These are phyloP conservation scores for Alternaria sp. DNA, from an alignment of 2,329 filamentous ascomycete genomes.

Conservation along the genomic window DNA sequence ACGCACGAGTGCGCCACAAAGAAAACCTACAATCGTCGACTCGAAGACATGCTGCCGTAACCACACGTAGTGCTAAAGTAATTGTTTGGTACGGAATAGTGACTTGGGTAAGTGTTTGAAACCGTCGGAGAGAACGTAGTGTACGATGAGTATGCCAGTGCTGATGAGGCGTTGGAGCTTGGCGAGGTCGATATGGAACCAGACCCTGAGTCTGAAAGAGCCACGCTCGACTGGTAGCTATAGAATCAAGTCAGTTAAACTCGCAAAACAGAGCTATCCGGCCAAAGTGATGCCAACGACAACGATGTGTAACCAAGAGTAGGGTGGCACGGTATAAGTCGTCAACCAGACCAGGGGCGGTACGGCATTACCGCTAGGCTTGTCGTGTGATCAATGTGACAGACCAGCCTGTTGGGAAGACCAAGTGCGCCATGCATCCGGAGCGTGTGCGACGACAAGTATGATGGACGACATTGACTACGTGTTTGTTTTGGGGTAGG, in stretches of 20 bases:
- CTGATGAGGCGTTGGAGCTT: constrained; percentile 58
- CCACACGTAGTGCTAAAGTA: constrained; percentile 46
- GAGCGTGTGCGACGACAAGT: constrained; percentile 47
- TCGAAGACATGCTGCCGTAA: constrained; percentile 49
- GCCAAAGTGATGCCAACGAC: constrained; percentile 41
- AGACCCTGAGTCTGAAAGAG: constrained; percentile 62
- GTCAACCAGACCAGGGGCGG: constrained; percentile 44
- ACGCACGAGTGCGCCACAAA: constrained; percentile 42
- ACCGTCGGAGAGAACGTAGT: constrained; percentile 43
- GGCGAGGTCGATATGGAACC: constrained; percentile 61
- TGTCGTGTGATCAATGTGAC: constrained; percentile 56
- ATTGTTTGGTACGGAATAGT: constrained; percentile 38
- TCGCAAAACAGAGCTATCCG: constrained; percentile 38
- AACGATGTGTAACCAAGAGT: constrained; percentile 48
- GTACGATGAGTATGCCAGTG: constrained; percentile 53
- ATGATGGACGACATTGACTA: constrained; percentile 45
- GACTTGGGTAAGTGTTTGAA: constrained; percentile 44
- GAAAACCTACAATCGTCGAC: constrained; percentile 54
- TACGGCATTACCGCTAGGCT: constrained; percentile 47
- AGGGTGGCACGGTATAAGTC: constrained; percentile 50
- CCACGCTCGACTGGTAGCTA: constrained; percentile 59
- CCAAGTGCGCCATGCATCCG: constrained; percentile 47
- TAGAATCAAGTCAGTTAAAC: constrained; percentile 43
- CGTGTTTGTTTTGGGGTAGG: constrained; percentile 51
- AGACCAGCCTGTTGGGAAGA: constrained; percentile 48